These are phyloP conservation scores for Aphanomyces euteiches DNA, from an alignment of 352 stramenopile species.

Conservation along the genomic window DNA sequence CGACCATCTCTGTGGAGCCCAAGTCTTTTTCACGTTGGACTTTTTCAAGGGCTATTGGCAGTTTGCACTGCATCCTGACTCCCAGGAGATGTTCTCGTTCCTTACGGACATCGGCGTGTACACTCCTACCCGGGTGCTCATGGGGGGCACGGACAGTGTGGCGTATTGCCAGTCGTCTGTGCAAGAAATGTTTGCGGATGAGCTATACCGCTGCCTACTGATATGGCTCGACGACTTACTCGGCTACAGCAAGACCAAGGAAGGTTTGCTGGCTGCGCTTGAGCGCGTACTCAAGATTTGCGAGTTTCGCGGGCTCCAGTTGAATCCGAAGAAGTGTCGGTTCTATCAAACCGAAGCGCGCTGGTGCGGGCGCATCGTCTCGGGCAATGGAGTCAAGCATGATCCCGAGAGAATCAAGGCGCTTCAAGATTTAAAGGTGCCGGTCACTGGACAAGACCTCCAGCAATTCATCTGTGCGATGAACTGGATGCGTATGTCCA, in stretches of 20 bases:
- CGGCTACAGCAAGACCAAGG: slow-evolving; percentile 33
- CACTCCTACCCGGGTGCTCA: slow-evolving; percentile 27
- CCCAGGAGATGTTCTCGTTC: slow-evolving; percentile 6
- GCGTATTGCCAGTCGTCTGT: slow-evolving; percentile 21
- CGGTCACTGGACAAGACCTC: slow-evolving; percentile 21
- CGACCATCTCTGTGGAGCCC: neutral
- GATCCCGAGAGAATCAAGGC: slow-evolving; percentile 22
- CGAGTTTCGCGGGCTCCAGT: slow-evolving; percentile 32
- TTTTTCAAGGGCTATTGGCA: slow-evolving; percentile 8
- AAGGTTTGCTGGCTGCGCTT: slow-evolving; percentile 31
- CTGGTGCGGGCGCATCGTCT: slow-evolving; percentile 28
- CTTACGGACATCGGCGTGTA: slow-evolving; percentile 27
- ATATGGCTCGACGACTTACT: slow-evolving; percentile 41
- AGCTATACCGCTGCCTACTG: slow-evolving; percentile 32
- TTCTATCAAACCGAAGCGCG: slow-evolving; percentile 33
- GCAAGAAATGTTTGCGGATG: neutral
- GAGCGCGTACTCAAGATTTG: slow-evolving; percentile 33
- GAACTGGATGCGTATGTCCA: slow-evolving; percentile 13
- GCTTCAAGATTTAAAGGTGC: slow-evolving; percentile 18
- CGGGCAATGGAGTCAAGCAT: neutral
- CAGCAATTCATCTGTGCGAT: slow-evolving; percentile 18
- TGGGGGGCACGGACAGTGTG: slow-evolving; percentile 24
- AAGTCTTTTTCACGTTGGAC: neutral
- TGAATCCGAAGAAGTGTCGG: slow-evolving; percentile 32
- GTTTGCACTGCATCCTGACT: neutral